Evolutionary conservation across 176 grass and related monocot genomes (phyloP).

Genomic region (Tillandsia leiboldiana): DNA sequence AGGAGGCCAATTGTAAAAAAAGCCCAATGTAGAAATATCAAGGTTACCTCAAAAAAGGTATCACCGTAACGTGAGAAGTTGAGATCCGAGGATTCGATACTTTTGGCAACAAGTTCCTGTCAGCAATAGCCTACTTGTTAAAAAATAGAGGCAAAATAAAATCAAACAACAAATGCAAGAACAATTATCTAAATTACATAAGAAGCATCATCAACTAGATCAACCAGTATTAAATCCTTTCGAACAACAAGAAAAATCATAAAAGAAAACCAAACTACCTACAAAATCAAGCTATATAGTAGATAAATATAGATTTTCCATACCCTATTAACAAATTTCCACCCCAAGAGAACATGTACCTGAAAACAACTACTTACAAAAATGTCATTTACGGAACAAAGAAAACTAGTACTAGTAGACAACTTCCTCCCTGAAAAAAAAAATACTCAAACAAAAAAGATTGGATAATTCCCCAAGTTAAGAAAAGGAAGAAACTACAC

Average conservation of each 20-base stretch:
- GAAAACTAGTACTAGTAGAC: no score
- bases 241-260: background rate
- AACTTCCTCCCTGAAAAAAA: no score
- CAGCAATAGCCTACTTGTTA: conserved; percentile 8
- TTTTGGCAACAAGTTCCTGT: conserved; percentile 95
- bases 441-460: background rate
- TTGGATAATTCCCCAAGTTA: background rate
- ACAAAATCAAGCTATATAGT: no score
- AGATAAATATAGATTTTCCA: no score
- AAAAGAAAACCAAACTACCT: background rate
- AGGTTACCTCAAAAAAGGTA: conserved; percentile 88
- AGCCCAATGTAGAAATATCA: background rate
- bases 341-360: no score
- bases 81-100: conserved; percentile 88
- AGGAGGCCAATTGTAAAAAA: background rate
- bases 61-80: conserved; percentile 97
- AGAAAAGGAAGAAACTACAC: background rate
- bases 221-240: background rate
- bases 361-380: no score
- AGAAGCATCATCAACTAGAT: background rate
- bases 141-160: conserved; percentile 1
- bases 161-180: background rate
- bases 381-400: no score
- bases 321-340: no score
- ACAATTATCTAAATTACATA: background rate